These are phyloP conservation scores for Malassezia equina DNA, from an alignment of 1,284 basidiomycete species.

Conservation along the genomic window DNA sequence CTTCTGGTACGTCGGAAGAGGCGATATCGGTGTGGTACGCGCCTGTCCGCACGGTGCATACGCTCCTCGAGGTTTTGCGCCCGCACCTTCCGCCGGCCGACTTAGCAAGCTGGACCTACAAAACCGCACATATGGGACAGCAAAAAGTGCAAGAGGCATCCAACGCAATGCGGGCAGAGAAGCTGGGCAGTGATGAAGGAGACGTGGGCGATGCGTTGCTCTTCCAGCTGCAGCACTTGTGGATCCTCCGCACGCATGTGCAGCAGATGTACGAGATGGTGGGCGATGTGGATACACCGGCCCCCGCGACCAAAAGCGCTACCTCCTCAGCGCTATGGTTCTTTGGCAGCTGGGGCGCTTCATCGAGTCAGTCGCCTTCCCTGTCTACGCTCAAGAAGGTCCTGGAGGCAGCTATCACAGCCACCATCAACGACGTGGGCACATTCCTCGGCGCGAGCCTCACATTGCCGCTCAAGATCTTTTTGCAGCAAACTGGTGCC, in stretches of 20 bases:
- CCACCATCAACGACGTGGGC: neutral
- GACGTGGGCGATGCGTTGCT: constrained; percentile 7
- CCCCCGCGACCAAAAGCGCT: neutral
- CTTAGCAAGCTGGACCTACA: neutral
- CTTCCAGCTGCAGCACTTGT: constrained; percentile 11
- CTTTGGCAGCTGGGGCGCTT: neutral
- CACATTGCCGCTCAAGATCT: constrained; percentile 11
- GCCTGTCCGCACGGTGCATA: constrained; percentile 5
- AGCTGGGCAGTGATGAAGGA: constrained; percentile 7
- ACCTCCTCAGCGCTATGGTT: neutral
- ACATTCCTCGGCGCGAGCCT: constrained; percentile 1
- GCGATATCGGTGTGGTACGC: constrained; percentile 9
- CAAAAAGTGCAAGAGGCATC: neutral
- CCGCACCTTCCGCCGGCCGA: neutral
- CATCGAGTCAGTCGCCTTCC: neutral
- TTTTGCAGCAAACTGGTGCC: neutral
- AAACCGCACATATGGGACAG: neutral
- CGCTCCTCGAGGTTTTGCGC: constrained; percentile 1
- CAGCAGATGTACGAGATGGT: neutral
- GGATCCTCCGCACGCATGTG: neutral
- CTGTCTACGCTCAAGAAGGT: neutral
- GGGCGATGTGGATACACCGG: neutral
- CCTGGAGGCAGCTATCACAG: neutral
- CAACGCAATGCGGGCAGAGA: neutral
- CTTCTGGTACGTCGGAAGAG: neutral